Conservation (phyloP, 2,329 filamentous ascomycete species). For the Alternaria arborescens region DNA sequence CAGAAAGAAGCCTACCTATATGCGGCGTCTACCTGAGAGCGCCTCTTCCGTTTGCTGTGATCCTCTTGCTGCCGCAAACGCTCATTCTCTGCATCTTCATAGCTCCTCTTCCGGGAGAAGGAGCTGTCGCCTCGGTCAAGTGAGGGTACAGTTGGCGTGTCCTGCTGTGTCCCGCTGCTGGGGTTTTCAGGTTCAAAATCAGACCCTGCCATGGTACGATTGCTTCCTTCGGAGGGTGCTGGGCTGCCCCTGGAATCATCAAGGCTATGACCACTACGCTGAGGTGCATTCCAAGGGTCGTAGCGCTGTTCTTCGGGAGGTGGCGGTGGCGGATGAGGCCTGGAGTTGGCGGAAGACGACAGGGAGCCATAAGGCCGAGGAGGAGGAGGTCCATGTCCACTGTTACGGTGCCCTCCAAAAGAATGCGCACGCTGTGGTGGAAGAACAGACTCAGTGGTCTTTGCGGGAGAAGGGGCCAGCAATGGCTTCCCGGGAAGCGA, state of each 20-base stretch:
- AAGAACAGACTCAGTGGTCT: conserved; percentile 9
- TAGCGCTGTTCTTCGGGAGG: conserved; percentile 26
- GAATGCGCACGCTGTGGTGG: conserved; percentile 34
- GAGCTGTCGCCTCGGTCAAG: conserved; percentile 45
- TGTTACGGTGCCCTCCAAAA: conserved; percentile 28
- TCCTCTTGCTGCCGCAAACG: conserved; percentile 48
- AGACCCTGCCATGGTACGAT: conserved; percentile 45
- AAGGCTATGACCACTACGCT: conserved; percentile 25
- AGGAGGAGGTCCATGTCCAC: conserved; percentile 18
- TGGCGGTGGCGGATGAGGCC: conserved; percentile 35
- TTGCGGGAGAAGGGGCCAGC: conserved; percentile 10
- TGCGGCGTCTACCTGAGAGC: conserved; percentile 46
- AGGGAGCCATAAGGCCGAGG: conserved; percentile 40
- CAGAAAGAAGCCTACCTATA: conserved; percentile 40
- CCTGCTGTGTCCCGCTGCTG: conserved; percentile 21
- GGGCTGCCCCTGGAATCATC: conserved; percentile 41
- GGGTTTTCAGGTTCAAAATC: conserved; percentile 44
- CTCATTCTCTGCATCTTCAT: conserved; percentile 46
- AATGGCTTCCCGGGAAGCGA: conserved; percentile 32
- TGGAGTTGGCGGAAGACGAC: conserved; percentile 22
- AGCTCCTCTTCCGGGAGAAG: conserved; percentile 47
- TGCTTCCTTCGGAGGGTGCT: conserved; percentile 46
- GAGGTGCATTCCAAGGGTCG: conserved; percentile 36
- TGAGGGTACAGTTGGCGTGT: conserved; percentile 22
- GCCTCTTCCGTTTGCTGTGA: conserved; percentile 47